Percentiles rank a stretch among this genome's conserved stretches.
Evolutionary conservation across 208 protist genomes (phyloP).

Genomic region (Trypanosoma rangeli): DNA sequence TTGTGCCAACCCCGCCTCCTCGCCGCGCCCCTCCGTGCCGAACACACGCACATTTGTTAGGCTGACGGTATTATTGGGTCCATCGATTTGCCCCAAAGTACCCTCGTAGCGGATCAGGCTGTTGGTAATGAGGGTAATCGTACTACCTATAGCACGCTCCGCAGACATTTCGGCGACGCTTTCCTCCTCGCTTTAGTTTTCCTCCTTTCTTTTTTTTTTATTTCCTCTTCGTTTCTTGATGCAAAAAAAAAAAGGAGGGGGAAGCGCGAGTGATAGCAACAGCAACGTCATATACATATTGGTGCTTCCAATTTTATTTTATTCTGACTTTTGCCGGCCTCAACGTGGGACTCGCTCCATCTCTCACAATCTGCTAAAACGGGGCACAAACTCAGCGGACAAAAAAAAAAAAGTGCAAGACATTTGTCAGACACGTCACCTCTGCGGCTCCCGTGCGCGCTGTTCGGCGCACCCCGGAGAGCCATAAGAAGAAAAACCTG

Average conservation of each 20-base stretch:
- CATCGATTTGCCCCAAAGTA: slow-evolving; percentile 70
- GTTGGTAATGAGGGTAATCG: slow-evolving; percentile 86
- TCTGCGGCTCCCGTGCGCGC: too few relatives aligned
- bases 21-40: slow-evolving; percentile 82
- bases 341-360: too few relatives aligned
- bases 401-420: too few relatives aligned
- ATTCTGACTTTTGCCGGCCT: too few relatives aligned
- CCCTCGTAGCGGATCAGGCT: slow-evolving; percentile 90
- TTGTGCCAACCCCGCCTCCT: slow-evolving; percentile 41
- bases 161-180: slow-evolving; percentile 27
- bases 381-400: too few relatives aligned
- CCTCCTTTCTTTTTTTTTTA: slow-evolving; percentile 8
- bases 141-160: slow-evolving; percentile 44
- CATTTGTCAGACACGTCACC: too few relatives aligned
- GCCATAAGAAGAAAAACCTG: too few relatives aligned
- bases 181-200: slow-evolving; percentile 17
- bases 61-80: slow-evolving; percentile 79
- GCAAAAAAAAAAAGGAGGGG: background rate
- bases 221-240: background rate
- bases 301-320: too few relatives aligned
- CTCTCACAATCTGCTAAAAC: too few relatives aligned
- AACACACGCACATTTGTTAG: slow-evolving; percentile 87
- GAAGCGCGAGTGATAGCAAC: too few relatives aligned
- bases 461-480: too few relatives aligned
- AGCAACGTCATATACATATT: too few relatives aligned